Evolutionary conservation across 768 basidiomycete genomes (phyloP), one percentile per base, ranked within the genome.

Genomic region (Mycena crocata): DNA sequence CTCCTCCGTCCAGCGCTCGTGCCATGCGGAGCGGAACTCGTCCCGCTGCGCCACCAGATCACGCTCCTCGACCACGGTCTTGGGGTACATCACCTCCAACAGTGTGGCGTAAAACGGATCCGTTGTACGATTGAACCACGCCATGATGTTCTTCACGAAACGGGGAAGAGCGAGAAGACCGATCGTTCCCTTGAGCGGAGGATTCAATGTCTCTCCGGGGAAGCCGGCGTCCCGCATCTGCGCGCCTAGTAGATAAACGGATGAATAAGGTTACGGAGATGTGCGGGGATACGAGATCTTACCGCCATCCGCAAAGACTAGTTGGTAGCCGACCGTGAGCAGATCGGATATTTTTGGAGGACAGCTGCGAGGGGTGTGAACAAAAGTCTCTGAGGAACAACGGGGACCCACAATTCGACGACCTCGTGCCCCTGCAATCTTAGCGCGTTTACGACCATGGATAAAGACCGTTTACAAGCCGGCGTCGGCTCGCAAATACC

Each of bases 391-490:
- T 67, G 48, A 52, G 24, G 45, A 31, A 39, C 13, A 24, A 44
- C 19, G 30, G 45, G 37, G 26, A 79, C 86, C 35, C 73, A 90
- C 90, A 91, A 85, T 44, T 86, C 79, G 15, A 89, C 86, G 28
- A 91, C 82, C 76, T 90, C 86, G 64, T 92, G 89, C 2, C 89
- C 90, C 57, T 89, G 80, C 56, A 82, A 82, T 63, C 83, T 78
- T 26, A 92, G 83, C 35, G 87, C 84, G 5, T 84, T 74, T 10
- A 83, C 81, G 23, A 89, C 89, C 65, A 74, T 80, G 13, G 80
- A 76, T 15, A 92, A 77, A 2, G 87, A 87, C 15, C 91, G 85
- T 68, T 76, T 77, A 67, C 90, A 91, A 6, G 91, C 88, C 26
- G 90, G 90, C 12, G 87, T 86, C 0, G 90, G 87, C 7, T 84